phyloP scores from a whole-genome alignment of 495 filamentous ascomycete species.

The Terfezia claveryi region DNA sequence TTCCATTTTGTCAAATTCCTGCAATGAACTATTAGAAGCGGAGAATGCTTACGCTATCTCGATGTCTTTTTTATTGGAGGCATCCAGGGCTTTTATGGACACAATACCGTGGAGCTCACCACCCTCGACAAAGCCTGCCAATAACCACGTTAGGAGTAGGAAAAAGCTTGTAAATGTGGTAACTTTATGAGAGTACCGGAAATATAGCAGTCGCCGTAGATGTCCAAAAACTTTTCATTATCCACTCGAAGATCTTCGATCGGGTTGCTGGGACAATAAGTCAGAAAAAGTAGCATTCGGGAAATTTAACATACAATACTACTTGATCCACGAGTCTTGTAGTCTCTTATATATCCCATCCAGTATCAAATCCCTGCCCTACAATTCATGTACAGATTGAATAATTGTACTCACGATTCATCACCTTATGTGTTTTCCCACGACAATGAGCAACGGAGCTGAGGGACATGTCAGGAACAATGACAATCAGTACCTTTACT shows the following conservation, averaged over 20 bases:
- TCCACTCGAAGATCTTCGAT: background rate
- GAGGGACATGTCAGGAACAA: no score
- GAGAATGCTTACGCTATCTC: background rate
- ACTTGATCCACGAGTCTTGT: no score
- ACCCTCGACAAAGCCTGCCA: slow-evolving; percentile 11
- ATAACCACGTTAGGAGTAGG: background rate
- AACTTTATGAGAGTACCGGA: slow-evolving; percentile 1
- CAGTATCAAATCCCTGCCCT: no score
- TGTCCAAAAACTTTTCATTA: slow-evolving; percentile 3
- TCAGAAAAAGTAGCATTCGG: no score
- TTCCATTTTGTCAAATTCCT: background rate
- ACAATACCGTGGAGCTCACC: slow-evolving; percentile 13
- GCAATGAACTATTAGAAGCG: background rate
- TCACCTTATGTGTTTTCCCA: no score
- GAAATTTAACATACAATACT: no score
- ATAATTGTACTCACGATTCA: no score
- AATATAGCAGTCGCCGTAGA: slow-evolving; percentile 14
- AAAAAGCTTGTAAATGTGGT: background rate
- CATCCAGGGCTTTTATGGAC: slow-evolving; percentile 9
- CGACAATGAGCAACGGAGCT: no score
- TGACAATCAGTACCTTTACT: slow-evolving; percentile 6
- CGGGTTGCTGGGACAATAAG: no score
- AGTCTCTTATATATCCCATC: no score
- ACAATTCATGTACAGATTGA: no score
- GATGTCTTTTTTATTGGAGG: slow-evolving; percentile 4